phyloP scores from a whole-genome alignment of 495 filamentous ascomycete species.

The Neurospora sp. region DNA sequence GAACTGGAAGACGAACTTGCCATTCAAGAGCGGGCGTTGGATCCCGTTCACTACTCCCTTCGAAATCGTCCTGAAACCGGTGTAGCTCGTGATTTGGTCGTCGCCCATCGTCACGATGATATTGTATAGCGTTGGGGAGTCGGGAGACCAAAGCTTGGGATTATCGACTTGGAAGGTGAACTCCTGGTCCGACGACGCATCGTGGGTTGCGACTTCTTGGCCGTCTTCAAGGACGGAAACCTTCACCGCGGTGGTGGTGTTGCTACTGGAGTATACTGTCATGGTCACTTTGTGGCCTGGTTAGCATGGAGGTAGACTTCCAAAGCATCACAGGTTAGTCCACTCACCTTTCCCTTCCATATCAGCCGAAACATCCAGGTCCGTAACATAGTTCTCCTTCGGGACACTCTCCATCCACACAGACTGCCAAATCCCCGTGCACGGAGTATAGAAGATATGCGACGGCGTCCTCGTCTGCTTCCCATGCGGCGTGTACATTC shows the following conservation, averaged over 20 bases:
- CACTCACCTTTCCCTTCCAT: conserved; percentile 49
- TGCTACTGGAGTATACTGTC: conserved; percentile 32
- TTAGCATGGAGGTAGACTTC: conserved; percentile 3
- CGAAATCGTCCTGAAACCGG: conserved; percentile 55
- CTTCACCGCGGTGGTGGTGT: conserved; percentile 25
- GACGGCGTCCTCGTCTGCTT: conserved; percentile 50
- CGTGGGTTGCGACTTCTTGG: conserved; percentile 16
- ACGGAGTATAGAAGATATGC: conserved; percentile 63
- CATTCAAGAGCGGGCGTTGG: conserved; percentile 52
- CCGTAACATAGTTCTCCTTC: conserved; percentile 36
- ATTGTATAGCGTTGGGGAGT: conserved; percentile 53
- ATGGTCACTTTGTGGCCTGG: conserved; percentile 33
- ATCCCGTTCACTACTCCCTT: conserved; percentile 45
- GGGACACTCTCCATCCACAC: conserved; percentile 59
- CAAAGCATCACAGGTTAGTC: neutral
- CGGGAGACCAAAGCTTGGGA: conserved; percentile 49
- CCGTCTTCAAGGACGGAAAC: conserved; percentile 31
- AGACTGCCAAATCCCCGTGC: conserved; percentile 60
- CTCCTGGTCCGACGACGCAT: conserved; percentile 30
- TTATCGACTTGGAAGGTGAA: conserved; percentile 44
- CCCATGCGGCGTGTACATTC: conserved; percentile 49
- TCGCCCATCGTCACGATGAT: conserved; percentile 45
- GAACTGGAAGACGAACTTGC: conserved; percentile 54
- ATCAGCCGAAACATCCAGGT: conserved; percentile 45
- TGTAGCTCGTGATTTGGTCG: conserved; percentile 50